Evolutionary conservation across 257 asterid species (phyloP).

Genomic region (Primulina tabacum): DNA sequence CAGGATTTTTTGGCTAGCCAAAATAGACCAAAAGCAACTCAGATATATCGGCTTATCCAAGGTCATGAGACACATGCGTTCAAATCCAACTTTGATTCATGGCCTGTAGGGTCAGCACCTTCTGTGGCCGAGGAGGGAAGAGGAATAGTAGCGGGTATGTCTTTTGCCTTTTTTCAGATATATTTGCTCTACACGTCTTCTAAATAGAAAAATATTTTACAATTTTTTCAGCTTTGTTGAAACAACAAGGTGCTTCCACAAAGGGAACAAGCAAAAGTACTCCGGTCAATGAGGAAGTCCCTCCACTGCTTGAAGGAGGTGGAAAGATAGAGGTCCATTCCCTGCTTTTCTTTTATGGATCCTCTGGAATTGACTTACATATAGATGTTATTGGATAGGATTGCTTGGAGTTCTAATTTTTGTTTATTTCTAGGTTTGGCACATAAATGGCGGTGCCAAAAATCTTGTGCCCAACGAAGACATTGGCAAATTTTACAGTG

Average conservation of each 20-base stretch:
- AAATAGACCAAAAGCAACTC: slow-evolving; percentile 90
- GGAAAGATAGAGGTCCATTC: slow-evolving; percentile 77
- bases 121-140: slow-evolving; percentile 97
- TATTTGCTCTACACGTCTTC: slow-evolving; percentile 12
- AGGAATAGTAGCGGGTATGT: slow-evolving; percentile 93
- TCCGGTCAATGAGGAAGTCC: slow-evolving; percentile 81
- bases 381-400: slow-evolving; percentile 17
- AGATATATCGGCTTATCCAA: slow-evolving; percentile 77
- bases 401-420: slow-evolving; percentile 5
- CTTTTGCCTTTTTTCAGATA: slow-evolving; percentile 19
- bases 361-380: slow-evolving; percentile 13
- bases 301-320: slow-evolving; percentile 92
- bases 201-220: slow-evolving; percentile 19
- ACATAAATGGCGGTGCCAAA: slow-evolving; percentile 78
- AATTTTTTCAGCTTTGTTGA: slow-evolving; percentile 69
- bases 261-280: slow-evolving; percentile 80
- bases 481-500: slow-evolving; percentile 85
- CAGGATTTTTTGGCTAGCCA: slow-evolving; percentile 88
- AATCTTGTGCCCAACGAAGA: slow-evolving; percentile 77
- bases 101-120: slow-evolving; percentile 95
- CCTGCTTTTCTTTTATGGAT: slow-evolving; percentile 24
- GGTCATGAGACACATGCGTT: slow-evolving; percentile 94
- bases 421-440: slow-evolving; percentile 74
- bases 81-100: slow-evolving; percentile 88
- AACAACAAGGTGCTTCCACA: slow-evolving; percentile 88